Evolutionary conservation across 139 green algal genomes (phyloP).

Genomic region (Micractinium conductrix): DNA sequence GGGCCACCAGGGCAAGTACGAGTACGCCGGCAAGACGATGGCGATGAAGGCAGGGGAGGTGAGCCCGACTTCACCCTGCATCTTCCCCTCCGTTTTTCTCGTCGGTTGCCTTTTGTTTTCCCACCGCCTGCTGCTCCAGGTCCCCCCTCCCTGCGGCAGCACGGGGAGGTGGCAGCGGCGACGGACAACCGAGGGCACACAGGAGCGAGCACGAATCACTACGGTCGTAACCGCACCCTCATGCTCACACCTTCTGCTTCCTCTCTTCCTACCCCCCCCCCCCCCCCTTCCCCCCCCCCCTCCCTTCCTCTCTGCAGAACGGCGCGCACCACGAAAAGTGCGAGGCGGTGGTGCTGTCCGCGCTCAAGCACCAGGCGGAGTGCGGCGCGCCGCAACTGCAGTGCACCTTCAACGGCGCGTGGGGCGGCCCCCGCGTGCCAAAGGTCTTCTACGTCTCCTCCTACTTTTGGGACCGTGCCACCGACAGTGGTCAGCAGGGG

Average conservation of each 20-base stretch:
- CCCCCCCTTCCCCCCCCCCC: background rate
- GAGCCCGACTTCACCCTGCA: too few species aligned
- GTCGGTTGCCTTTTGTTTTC: too few species aligned
- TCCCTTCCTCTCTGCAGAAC: background rate
- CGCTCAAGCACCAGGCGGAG: constrained; percentile 49
- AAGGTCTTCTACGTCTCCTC: constrained; percentile 90
- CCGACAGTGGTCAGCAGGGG: constrained; percentile 50
- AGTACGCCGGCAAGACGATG: constrained; percentile 67
- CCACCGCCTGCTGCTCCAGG: too few species aligned
- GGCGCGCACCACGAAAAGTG: constrained; percentile 42
- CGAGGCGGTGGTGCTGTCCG: constrained; percentile 39
- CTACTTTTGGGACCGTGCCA: constrained; percentile 96
- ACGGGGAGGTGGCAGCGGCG: too few species aligned
- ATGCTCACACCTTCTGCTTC: too few species aligned
- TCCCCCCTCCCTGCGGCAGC: too few species aligned
- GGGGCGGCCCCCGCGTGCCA: constrained; percentile 67
- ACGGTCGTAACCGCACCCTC: too few species aligned
- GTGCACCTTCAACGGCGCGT: constrained; percentile 95
- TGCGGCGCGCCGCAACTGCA: constrained; percentile 69
- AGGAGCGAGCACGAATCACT: too few species aligned
- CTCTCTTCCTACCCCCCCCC: background rate
- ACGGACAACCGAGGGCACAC: too few species aligned
- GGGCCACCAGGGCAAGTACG: constrained; percentile 59
- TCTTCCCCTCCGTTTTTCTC: too few species aligned
- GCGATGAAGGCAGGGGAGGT: constrained; percentile 12